phyloP scores from a whole-genome alignment of 768 basidiomycete species.

The Boletus pseudo-olivaceus region DNA sequence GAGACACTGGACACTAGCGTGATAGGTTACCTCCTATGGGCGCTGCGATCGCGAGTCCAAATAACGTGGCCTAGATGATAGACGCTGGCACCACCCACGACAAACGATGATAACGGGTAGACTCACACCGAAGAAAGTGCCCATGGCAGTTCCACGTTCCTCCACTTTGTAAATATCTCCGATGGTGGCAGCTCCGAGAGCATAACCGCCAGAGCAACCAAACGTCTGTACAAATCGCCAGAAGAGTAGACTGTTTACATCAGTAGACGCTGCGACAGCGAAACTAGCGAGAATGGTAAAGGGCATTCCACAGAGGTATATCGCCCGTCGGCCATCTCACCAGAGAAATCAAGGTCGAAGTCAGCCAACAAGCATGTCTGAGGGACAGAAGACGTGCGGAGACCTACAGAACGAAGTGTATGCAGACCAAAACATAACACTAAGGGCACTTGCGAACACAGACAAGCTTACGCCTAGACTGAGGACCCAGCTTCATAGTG shows the following conservation, averaged over 20 bases:
- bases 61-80: conserved; percentile 39
- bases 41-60: conserved; percentile 63
- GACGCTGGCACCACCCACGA: not conserved
- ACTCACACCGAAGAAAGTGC: conserved; percentile 52
- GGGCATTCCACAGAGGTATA: conserved; percentile 60
- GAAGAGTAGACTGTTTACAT: conserved; percentile 43
- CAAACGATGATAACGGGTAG: not conserved
- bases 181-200: conserved; percentile 58
- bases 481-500: not conserved
- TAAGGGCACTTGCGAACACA: conserved; percentile 41
- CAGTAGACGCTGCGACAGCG: conserved; percentile 52
- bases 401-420: conserved; percentile 49
- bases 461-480: conserved; percentile 53
- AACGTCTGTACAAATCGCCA: conserved; percentile 66
- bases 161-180: conserved; percentile 67
- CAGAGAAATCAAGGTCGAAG: not conserved
- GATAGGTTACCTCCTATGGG: conserved; percentile 45
- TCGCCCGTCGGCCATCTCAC: conserved; percentile 59
- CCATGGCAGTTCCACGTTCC: conserved; percentile 58
- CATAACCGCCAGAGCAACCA: conserved; percentile 54
- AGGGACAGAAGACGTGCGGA: not conserved
- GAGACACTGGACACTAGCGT: not conserved
- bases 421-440: conserved; percentile 50
- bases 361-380: not conserved
- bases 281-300: conserved; percentile 56